These are phyloP conservation scores for Neurospora sublineolata DNA, from an alignment of 495 filamentous ascomycete species.

Conservation along the genomic window DNA sequence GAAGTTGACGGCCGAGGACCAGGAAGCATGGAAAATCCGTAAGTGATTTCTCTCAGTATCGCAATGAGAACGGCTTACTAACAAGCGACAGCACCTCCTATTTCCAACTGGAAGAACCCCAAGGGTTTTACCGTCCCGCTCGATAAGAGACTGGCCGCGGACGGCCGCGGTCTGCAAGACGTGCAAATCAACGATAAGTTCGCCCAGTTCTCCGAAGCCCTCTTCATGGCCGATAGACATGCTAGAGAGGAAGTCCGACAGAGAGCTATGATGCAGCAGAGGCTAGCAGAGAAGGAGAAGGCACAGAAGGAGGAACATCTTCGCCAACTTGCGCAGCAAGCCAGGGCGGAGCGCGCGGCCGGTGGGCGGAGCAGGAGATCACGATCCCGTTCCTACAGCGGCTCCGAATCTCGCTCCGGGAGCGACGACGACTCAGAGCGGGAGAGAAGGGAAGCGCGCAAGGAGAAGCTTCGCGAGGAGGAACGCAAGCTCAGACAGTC, in stretches of 20 bases:
- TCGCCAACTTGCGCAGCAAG: conserved; percentile 79
- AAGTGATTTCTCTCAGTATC: background rate
- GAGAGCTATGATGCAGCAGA: conserved; percentile 88
- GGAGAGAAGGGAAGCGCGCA: conserved; percentile 65
- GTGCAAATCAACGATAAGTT: conserved; percentile 99
- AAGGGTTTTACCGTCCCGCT: conserved; percentile 96
- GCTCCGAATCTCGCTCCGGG: conserved; percentile 48
- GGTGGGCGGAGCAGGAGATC: conserved; percentile 38
- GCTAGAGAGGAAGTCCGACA: conserved; percentile 92
- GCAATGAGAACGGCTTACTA: background rate
- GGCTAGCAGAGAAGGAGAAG: conserved; percentile 93
- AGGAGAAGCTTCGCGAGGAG: conserved; percentile 67
- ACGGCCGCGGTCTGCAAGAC: conserved; percentile 86
- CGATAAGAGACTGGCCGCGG: conserved; percentile 93
- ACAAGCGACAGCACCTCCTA: conserved; percentile 48
- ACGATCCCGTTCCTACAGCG: conserved; percentile 39
- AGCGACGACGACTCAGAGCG: conserved; percentile 54
- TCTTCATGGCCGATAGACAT: conserved; percentile 89
- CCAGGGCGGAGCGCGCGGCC: conserved; percentile 63
- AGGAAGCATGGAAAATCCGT: conserved; percentile 85
- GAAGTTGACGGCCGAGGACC: conserved; percentile 92
- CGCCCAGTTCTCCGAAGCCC: conserved; percentile 85
- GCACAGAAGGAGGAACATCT: conserved; percentile 86
- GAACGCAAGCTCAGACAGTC: conserved; percentile 87
- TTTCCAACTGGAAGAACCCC: conserved; percentile 98